Percentiles rank a stretch among this genome's conserved stretches.
phyloP scores from a whole-genome alignment of 345 rosid species.

The Zanthoxylum bungeanum region DNA sequence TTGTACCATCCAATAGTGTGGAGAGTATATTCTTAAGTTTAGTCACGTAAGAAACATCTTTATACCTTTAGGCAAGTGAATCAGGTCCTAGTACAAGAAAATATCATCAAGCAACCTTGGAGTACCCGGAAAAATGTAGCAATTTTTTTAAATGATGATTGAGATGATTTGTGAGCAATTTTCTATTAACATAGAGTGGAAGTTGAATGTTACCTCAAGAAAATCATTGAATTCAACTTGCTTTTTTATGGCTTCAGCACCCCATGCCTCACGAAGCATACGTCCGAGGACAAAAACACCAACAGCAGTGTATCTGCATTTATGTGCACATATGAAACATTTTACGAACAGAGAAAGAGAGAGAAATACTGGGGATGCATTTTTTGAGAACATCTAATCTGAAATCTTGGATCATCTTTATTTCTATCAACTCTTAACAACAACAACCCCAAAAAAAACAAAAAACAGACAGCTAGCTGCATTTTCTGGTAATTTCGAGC shows the following conservation, averaged over 20 bases:
- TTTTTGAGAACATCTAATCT: not conserved
- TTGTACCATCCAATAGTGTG: too few relatives aligned
- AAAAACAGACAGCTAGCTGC: not conserved
- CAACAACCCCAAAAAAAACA: too few relatives aligned
- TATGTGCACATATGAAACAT: not conserved
- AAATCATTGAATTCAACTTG: constrained; percentile 77
- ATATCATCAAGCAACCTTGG: not conserved
- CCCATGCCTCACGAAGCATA: constrained; percentile 90
- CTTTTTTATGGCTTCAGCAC: constrained; percentile 58
- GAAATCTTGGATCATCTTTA: not conserved
- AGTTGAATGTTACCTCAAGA: constrained; percentile 64
- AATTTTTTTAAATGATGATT: not conserved
- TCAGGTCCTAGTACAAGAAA: not conserved
- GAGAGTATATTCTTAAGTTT: not conserved
- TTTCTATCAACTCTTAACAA: not conserved
- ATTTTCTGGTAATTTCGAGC: not conserved
- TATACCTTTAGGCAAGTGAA: not conserved
- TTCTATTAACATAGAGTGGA: not conserved
- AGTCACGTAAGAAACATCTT: not conserved
- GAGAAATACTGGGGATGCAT: not conserved
- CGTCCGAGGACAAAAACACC: constrained; percentile 96
- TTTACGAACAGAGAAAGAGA: not conserved
- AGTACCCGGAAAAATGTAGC: not conserved
- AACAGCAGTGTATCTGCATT: constrained; percentile 85
- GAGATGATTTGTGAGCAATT: not conserved